Evolutionary conservation across 2,329 filamentous ascomycete species (phyloP), one percentile per base, ranked within the genome.

Genomic region (Boeremia lycopersici): DNA sequence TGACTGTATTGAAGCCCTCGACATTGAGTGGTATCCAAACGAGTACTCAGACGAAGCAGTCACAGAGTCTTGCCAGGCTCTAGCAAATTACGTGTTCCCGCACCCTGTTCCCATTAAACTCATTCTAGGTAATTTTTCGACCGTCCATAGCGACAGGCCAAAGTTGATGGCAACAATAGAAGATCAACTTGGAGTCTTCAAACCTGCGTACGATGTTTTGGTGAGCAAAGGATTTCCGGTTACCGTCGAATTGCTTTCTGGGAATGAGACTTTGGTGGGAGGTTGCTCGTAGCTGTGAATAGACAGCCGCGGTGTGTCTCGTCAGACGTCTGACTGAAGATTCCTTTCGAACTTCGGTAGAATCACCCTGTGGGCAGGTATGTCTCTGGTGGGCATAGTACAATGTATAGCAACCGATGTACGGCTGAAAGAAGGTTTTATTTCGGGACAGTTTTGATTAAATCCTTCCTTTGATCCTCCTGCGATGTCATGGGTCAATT

Each of bases 21-120:
- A 43, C 23, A 54, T 54, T 7, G 45, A 54, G 29, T 54, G 45
- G 51, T 54, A 48, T 13, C 51, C 45, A 4, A 54, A 48, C 4
- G 51, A 54, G 19, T 54, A 54, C 23, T 54, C 51, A 10, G 45
- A 45, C 2, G 25, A 44, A 29, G 51, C 48, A 10, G 51, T 54
- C 13, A 23, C 15, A 15, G 28, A 12, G 23, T 54, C 51, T 28
- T 54, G 34, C 9, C 39, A 33, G 7, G 40, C 44, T 4, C 23
- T 54, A 6, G 35, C 45, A 10, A 25, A 39, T 6, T 29, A 54
- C 10, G 19, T 17, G 0, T 54, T 54, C 7, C 36, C 40, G 6
- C 19, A 30, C 1, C 45, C 45, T 1, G 48, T 54, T 7, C 51
- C 44, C 2, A 23, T 54, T 17, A 54, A 41, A 12, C 39, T 54